Base-by-base conservation (phyloP, 2,329 filamentous ascomycete genomes). In the Arachnomyces sp. region DNA sequence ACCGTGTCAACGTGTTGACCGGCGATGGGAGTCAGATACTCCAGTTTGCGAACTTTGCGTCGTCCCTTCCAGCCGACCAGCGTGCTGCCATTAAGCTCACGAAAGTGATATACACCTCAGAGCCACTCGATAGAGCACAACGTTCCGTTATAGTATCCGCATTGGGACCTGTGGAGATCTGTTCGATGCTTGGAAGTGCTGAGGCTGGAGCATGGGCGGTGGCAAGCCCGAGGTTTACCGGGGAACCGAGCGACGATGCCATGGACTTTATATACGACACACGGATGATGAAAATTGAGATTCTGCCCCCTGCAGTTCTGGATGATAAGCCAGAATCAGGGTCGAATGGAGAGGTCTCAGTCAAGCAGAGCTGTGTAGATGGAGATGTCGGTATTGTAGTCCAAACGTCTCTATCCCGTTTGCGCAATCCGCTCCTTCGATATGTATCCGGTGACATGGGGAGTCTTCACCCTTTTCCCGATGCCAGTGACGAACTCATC, bases 101-200 rank as follows among this genome's bases (percentile, higher is more conserved):
- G 9, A 71, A 70, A 44, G 51, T 70, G 1, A 55, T 71, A 2
- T 71, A 71, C 40, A 70, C 68, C 0, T 71, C 67, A 0, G 67
- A 72, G 25, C 46, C 55, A 0, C 47, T 72, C 15, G 64, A 57
- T 0, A 4, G 34, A 0, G 37, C 54, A 0, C 66, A 71, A 28
- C 53, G 54, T 15, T 42, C 36, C 0, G 57, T 60, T 9, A 55
- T 71, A 2, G 28, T 28, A 2, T 39, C 48, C 0, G 51, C 61
- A 0, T 42, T 71, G 0, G 58, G 54, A 0, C 43, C 51, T 0
- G 46, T 68, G 7, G 52, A 52, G 5, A 63, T 71, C 14, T 63
- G 43, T 39, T 71, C 66, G 0, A 8, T 70, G 2, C 28, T 68
- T 0, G 68, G 64, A 0, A 70, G 66, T 20, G 58, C 65, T 0